A percentile compares a stretch with the other conserved stretches of the same genome.
phyloP scores from a whole-genome alignment of 2,329 filamentous ascomycete species.

The Magnaporthiopsis rhizophila region DNA sequence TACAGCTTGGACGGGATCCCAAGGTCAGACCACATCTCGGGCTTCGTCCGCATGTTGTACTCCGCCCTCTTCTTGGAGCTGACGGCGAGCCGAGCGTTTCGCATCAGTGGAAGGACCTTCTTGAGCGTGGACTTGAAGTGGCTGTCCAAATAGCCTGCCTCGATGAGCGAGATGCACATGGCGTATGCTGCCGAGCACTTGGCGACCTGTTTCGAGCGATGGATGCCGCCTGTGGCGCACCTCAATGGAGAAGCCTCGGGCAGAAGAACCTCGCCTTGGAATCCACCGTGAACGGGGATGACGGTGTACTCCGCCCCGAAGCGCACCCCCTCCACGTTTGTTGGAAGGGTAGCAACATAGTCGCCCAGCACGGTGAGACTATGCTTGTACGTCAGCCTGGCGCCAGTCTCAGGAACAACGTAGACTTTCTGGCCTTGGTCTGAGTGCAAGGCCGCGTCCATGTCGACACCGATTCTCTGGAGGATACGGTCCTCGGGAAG shows the following conservation, averaged over 20 bases:
- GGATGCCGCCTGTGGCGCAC: slow-evolving; percentile 53
- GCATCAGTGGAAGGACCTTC: slow-evolving; percentile 68
- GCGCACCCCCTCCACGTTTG: slow-evolving; percentile 24
- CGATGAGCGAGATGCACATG: slow-evolving; percentile 62
- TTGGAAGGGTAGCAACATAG: slow-evolving; percentile 63
- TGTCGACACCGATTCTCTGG: slow-evolving; percentile 45
- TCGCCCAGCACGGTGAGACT: slow-evolving; percentile 64
- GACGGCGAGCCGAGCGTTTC: slow-evolving; percentile 81
- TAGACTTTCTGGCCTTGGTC: slow-evolving; percentile 44
- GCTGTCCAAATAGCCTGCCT: slow-evolving; percentile 60
- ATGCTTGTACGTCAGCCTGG: slow-evolving; percentile 69
- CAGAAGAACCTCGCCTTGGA: slow-evolving; percentile 69
- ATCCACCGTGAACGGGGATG: slow-evolving; percentile 45
- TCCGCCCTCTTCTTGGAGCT: slow-evolving; percentile 64
- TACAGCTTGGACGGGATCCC: slow-evolving; percentile 48
- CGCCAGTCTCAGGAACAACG: slow-evolving; percentile 58
- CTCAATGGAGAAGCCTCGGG: slow-evolving; percentile 67
- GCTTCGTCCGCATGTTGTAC: slow-evolving; percentile 76
- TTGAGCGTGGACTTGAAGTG: slow-evolving; percentile 66
- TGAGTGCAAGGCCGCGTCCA: slow-evolving; percentile 46
- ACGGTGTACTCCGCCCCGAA: slow-evolving; percentile 54
- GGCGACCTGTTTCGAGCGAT: slow-evolving; percentile 65
- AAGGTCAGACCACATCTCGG: slow-evolving; percentile 57
- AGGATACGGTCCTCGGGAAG: slow-evolving; percentile 68
- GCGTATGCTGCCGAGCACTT: slow-evolving; percentile 87